Evolutionary conservation across 2,329 filamentous ascomycete species (phyloP), one percentile per base, ranked within the genome.

Genomic region (Drechslerella dactyloides): DNA sequence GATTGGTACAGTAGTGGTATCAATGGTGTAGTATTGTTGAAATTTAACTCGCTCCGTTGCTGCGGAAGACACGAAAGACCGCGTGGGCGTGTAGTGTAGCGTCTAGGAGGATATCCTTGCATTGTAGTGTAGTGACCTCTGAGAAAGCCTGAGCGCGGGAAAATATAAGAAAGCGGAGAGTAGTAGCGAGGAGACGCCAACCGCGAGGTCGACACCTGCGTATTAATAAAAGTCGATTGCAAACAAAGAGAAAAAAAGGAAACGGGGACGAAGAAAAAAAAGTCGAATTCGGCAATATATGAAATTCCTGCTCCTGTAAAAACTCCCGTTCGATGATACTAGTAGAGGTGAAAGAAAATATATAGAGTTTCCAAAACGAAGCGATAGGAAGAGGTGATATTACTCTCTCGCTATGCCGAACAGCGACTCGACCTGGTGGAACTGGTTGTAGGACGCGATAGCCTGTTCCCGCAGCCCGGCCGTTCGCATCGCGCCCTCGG

Each of bases 291-390:
- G 44, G 30, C 17, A 50, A 52, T 1, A 37, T 42, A 33, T 46
- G 27, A 33, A 33, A 33, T 33, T 46, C 42, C 52, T 23, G 17
- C 37, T 50, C 44, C 48, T 48, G 17, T 54, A 70, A 59, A 4
- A 70, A 70, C 66, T 70, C 66, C 66, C 1, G 54, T 48, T 69
- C 37, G 53, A 70, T 70, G 66, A 51, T 59, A 55, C 42, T 42
- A 21, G 42, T 27, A 13, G n/a, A 42, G 50, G 15, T 51, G 42
- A 50, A 50, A 40, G 51, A 42, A 35, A 54, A 19, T 4, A 8
- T 33, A 33, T 33, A 61, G 23, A 69, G 37, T 7, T 5, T 19
- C 51, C 27, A 69, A 63, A 51, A 50, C 58, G 30, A 55, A 44
- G 8, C n/a, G 19, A 23, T 30, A 13, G 33, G 19, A 54, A 7